Evolutionary conservation across 176 grass and related monocot species (phyloP), one percentile per base, ranked within the genome.

Genomic region (Oryza glaberrima): DNA sequence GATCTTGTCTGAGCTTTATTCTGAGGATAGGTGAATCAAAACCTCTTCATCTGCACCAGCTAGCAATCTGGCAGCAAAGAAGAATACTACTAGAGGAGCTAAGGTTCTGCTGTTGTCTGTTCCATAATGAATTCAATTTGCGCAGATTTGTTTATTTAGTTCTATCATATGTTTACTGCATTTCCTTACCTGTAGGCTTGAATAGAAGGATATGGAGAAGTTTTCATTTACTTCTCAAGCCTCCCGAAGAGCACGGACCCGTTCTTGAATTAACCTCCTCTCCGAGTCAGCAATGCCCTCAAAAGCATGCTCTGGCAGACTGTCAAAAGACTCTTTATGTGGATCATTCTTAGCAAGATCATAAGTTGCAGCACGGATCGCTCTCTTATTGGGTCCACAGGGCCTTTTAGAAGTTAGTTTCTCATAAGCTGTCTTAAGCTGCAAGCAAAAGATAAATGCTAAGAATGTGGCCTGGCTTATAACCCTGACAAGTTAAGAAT

Each of bases 341-440:
- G 83, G 89, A 79, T 95, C 85, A 81, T 88, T 90, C 92, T 98
- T 98, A 16, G 89, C 90, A 81, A 98, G 86, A 86, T 94, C 89
- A 73, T 89, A 95, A 14, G 91, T 98, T 6, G 89, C 91, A 45
- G 83, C 88, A 11, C 80, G 86, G 65, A 98, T 95, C 15, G 96
- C 96, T 78, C 49, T 90, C 71, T 92, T 94, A 79, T 81, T 95
- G 19, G 91, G 96, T 35, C 93, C 93, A 16, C 93, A 98, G 0
- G 93, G 89, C 69, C 96, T 88, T 83, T 89, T 86, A 26, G 86
- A 90, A 34, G 89, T 95, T 69, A 95, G 75, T 65, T 85, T 90
- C 1, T 85, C 78, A 75, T 98, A 94, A 47, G 96, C 89, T 14
- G 14, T 86, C 30, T 92, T 94, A 64, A 98, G 83, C 91, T 95